These are phyloP conservation scores for Cryptococcus wingfieldii DNA, from an alignment of 1,284 basidiomycete genomes.

Conservation along the genomic window DNA sequence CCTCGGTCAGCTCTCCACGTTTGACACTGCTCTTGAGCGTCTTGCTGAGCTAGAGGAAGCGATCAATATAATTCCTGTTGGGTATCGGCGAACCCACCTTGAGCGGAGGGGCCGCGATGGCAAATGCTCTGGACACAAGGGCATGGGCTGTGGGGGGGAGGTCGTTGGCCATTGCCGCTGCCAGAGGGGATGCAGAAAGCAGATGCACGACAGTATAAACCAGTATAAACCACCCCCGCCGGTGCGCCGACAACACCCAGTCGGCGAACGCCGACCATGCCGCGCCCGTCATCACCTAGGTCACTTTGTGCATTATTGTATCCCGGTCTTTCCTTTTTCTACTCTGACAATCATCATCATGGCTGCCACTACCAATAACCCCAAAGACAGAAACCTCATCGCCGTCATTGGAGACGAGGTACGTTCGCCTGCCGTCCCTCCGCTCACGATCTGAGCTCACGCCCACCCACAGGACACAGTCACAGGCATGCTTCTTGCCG, in stretches of 20 bases:
- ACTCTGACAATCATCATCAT: constrained; percentile 15
- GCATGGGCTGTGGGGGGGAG: background rate
- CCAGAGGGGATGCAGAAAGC: background rate
- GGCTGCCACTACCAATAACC: constrained; percentile 30
- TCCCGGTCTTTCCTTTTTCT: background rate
- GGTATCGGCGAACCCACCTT: background rate
- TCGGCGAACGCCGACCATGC: background rate
- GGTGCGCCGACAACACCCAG: background rate
- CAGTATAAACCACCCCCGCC: background rate
- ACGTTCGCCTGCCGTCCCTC: constrained; percentile 17
- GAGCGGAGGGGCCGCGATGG: background rate
- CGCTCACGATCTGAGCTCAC: background rate
- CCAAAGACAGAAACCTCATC: constrained; percentile 77
- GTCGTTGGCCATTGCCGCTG: background rate
- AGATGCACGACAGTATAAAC: background rate
- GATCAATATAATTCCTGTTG: background rate
- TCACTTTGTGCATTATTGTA: background rate
- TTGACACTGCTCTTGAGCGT: constrained; percentile 11
- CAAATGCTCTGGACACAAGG: background rate
- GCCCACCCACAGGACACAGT: constrained; percentile 73
- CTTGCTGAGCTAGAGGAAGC: background rate
- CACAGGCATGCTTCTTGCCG: constrained; percentile 85
- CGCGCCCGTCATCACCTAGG: background rate
- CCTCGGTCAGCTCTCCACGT: constrained; percentile 4
- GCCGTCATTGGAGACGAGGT: constrained; percentile 96